Base-by-base conservation (phyloP, 306 rosid species). In the Quercus ilex region DNA sequence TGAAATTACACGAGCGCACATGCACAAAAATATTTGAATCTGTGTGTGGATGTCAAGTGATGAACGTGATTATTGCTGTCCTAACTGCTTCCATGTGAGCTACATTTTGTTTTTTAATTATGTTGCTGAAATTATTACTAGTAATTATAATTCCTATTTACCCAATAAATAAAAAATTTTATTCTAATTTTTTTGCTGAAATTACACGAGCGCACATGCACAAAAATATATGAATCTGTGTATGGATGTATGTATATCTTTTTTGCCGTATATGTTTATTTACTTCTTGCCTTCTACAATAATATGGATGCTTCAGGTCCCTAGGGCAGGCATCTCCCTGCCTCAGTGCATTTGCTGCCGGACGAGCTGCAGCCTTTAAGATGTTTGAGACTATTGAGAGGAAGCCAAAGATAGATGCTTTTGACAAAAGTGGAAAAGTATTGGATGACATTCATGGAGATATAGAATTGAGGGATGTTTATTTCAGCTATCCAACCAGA, bases 311-410 rank as follows among this genome's bases (percentile, higher is more conserved):
- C 35, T 14, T 68, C 63, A 94, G 98, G 96, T 90, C 97, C 25
- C 89, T 94, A 18, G 98, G 98, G 20, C 94, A 92, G 74, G 84
- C 92, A 65, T 92, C 98, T 7, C 98, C 98, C 6, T 86, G 97
- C 90, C 8, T 92, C 86, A 88, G 94, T 73, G 96, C 98, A 64
- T 92, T 92, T 68, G 92, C 97, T 25, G 92, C 97, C 5, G 98
- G 98, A 74, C 91, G 86, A 79, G 97, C 98, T 67, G 97, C 98
- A n/a, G 98, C 98, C 3, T 94, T 51, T 80, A 94, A 92, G 84
- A 94, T 94, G 98, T 94, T 94, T 73, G 74, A 88, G 78, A 92
- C 98, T 21, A 94, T 94, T 63, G 74, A 86, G 41, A 94, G 98
- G 80, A 88, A 81, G 76, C 98, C 98, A 70, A 89, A 89, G 76